Conservation (phyloP, 2,329 filamentous ascomycete genomes). For the Colletotrichum tanaceti region DNA sequence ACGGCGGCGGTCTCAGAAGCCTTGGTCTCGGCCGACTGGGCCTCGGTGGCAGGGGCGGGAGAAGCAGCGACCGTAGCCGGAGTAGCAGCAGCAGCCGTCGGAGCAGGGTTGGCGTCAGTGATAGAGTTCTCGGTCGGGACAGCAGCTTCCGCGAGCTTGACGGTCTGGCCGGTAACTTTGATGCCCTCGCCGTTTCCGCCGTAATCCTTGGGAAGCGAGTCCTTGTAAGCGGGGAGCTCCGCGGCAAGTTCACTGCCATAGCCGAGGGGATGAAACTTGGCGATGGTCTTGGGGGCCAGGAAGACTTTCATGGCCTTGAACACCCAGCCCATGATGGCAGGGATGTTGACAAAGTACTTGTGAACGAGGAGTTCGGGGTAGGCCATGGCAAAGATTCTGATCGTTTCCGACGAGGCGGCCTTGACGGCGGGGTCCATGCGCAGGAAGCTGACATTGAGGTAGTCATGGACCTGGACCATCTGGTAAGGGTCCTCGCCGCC, state of each 20-base stretch:
- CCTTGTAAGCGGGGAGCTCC: constrained; percentile 68
- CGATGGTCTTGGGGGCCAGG: constrained; percentile 77
- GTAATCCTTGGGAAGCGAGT: constrained; percentile 78
- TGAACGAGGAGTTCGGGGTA: constrained; percentile 87
- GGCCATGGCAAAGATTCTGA: constrained; percentile 81
- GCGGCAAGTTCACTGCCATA: constrained; percentile 77
- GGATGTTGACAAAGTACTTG: constrained; percentile 98
- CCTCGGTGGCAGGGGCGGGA: constrained; percentile 28
- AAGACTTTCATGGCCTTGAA: constrained; percentile 81
- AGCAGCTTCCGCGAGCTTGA: constrained; percentile 45
- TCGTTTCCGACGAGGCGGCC: constrained; percentile 72
- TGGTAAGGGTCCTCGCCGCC: constrained; percentile 85
- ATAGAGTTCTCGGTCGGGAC: constrained; percentile 27
- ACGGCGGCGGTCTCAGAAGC: constrained; percentile 39
- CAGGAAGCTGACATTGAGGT: constrained; percentile 87
- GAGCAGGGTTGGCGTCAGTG: constrained; percentile 32
- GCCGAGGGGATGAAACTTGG: constrained; percentile 82
- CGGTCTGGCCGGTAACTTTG: constrained; percentile 50
- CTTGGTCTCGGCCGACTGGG: constrained; percentile 41
- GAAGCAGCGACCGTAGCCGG: constrained; percentile 36
- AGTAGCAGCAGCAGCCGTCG: constrained; percentile 32
- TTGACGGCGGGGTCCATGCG: constrained; percentile 82
- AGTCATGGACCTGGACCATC: constrained; percentile 94
- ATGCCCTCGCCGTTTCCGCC: constrained; percentile 74
- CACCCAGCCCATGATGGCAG: constrained; percentile 89